These are phyloP conservation scores for Raffaelea deltoideospora DNA, from an alignment of 2,329 filamentous ascomycete species.

Conservation along the genomic window DNA sequence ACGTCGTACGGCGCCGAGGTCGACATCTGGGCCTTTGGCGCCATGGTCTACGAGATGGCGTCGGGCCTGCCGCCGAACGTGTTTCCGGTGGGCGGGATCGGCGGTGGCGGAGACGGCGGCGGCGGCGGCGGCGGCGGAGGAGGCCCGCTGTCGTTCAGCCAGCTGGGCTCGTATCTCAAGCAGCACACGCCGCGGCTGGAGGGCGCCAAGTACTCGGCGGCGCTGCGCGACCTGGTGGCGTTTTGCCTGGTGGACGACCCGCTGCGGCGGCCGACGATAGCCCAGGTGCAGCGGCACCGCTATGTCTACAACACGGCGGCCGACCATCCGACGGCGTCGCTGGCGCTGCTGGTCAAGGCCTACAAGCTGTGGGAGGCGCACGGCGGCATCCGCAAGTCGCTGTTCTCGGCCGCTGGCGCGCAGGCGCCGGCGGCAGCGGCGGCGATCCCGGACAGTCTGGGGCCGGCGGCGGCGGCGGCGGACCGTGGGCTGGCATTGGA, in stretches of 20 bases:
- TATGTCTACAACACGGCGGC: slow-evolving; percentile 50
- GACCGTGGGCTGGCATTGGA: slow-evolving; percentile 15
- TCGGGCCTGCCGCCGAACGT: slow-evolving; percentile 62
- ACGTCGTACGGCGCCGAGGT: slow-evolving; percentile 52
- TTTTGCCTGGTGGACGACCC: slow-evolving; percentile 60
- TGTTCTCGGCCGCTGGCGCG: slow-evolving; percentile 44
- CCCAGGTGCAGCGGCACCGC: slow-evolving; percentile 51
- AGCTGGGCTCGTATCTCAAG: slow-evolving; percentile 41
- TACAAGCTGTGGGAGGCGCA: slow-evolving; percentile 65
- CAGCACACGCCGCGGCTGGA: slow-evolving; percentile 52
- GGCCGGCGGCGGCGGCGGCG: no score
- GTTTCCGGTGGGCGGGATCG: slow-evolving; percentile 24
- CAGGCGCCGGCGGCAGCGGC: slow-evolving; percentile 21
- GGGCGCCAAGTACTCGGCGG: slow-evolving; percentile 54
- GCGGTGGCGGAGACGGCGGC: not conserved
- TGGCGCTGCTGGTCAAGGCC: slow-evolving; percentile 51
- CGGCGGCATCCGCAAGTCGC: slow-evolving; percentile 53
- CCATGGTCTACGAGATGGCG: slow-evolving; percentile 67
- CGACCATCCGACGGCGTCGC: slow-evolving; percentile 45
- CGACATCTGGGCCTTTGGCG: slow-evolving; percentile 77
- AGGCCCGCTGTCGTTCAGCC: slow-evolving; percentile 33
- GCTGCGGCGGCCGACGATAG: slow-evolving; percentile 51
- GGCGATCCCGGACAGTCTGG: not conserved
- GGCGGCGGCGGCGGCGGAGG: slow-evolving; percentile 10
- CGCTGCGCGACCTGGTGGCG: slow-evolving; percentile 53